These are phyloP conservation scores for Pythium diclinum DNA, from an alignment of 352 stramenopile species.

Conservation along the genomic window DNA sequence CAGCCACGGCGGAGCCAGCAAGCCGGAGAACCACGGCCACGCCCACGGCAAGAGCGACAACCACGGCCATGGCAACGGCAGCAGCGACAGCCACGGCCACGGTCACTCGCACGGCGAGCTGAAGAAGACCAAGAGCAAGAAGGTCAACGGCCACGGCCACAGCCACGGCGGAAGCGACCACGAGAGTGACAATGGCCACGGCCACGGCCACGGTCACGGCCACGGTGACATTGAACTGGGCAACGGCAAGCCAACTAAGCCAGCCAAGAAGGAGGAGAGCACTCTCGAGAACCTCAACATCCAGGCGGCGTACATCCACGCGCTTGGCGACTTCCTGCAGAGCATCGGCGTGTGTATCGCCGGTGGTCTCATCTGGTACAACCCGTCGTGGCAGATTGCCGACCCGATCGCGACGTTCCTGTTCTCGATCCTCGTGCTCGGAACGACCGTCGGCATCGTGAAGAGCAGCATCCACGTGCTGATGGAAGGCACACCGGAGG, in stretches of 20 bases:
- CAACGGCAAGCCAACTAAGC: conserved; percentile 10
- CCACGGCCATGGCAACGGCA: conserved; percentile 25
- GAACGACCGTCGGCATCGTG: conserved; percentile 91
- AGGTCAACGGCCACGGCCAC: conserved; percentile 35
- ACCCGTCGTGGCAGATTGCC: conserved; percentile 93
- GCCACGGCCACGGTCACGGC: conserved; percentile 28
- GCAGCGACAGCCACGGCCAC: conserved; percentile 24
- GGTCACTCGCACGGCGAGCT: conserved; percentile 36
- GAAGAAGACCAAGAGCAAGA: conserved; percentile 21
- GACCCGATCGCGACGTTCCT: conserved; percentile 97
- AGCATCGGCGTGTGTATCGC: conserved; percentile 95
- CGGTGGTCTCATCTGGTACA: conserved; percentile 95
- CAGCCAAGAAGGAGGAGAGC: conserved; percentile 23
- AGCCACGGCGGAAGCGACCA: conserved; percentile 34
- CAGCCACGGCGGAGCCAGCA: conserved; percentile 9
- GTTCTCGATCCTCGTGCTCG: conserved; percentile 95
- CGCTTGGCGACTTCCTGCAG: conserved; percentile 96
- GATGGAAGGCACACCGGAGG: conserved; percentile 93
- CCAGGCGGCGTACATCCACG: conserved; percentile 96
- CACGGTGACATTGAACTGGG: conserved; percentile 25
- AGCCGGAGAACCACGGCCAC: conserved; percentile 35
- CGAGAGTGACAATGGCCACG: conserved; percentile 30
- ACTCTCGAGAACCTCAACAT: conserved; percentile 94
- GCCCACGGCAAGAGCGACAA: conserved; percentile 30
- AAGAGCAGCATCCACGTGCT: conserved; percentile 91